phyloP scores from a whole-genome alignment of 495 filamentous ascomycete genomes.

The Neurospora terricola region DNA sequence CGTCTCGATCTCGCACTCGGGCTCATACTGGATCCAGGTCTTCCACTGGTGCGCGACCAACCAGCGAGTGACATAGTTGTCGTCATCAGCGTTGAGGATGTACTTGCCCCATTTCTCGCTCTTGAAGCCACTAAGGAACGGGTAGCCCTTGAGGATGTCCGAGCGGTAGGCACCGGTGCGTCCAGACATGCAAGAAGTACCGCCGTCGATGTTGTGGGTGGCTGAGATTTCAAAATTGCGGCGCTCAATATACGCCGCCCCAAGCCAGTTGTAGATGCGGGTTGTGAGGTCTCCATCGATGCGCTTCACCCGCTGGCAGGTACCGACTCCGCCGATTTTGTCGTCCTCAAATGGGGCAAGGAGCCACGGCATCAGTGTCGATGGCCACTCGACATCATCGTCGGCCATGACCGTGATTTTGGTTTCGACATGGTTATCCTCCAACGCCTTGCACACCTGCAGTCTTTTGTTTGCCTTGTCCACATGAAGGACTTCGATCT shows the following conservation, averaged over 20 bases:
- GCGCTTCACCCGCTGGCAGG: constrained; percentile 69
- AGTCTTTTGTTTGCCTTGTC: constrained; percentile 62
- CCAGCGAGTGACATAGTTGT: constrained; percentile 79
- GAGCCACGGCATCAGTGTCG: constrained; percentile 68
- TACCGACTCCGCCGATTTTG: constrained; percentile 68
- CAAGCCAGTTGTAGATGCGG: constrained; percentile 65
- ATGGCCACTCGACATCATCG: constrained; percentile 80
- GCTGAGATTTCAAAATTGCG: constrained; percentile 86
- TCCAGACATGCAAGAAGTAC: constrained; percentile 80
- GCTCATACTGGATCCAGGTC: constrained; percentile 67
- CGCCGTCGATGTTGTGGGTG: constrained; percentile 76
- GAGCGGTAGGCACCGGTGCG: constrained; percentile 76
- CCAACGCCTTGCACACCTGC: constrained; percentile 74
- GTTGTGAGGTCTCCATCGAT: constrained; percentile 46
- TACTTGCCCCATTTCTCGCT: constrained; percentile 64
- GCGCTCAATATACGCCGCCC: constrained; percentile 71
- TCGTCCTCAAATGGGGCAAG: constrained; percentile 76
- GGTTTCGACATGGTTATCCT: constrained; percentile 53
- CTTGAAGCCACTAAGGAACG: constrained; percentile 62
- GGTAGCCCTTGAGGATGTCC: constrained; percentile 64
- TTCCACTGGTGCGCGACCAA: constrained; percentile 67
- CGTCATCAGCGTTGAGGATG: constrained; percentile 72
- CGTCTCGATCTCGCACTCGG: constrained; percentile 63
- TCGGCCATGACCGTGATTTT: constrained; percentile 73
- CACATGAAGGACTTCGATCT: constrained; percentile 34